Base-by-base conservation (phyloP, 768 basidiomycete genomes). In the Boletellus ananiceps region DNA sequence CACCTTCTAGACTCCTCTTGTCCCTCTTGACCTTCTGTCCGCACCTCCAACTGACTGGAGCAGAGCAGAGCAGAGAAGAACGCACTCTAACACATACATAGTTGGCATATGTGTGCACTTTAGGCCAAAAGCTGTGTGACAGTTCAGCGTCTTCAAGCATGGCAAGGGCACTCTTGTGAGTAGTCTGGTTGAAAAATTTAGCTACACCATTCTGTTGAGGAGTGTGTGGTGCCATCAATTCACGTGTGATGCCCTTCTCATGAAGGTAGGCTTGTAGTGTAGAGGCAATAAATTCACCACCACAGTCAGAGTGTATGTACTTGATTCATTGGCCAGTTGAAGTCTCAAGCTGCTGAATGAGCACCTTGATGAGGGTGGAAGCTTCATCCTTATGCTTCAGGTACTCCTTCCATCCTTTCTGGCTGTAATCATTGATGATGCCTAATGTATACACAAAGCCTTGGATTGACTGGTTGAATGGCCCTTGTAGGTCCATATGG, bases 101-200 rank as follows among this genome's bases (percentile, higher is more conserved):
- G 5, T 25, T 50, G 12, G 51, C 38, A 46, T 55, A 47, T 2
- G 47, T 16, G 12, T 52, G 40, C 1, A 50, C 57, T 13, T 58
- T 43, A 0, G 47, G 44, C 68, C 66, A 69, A 21, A 68, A 57
- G 0, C 46, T 38, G 4, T 54, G 40, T 0, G 59, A 56, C 4
- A 67, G 37, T 0, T 52, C 37, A 14, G 55, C 46, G 14, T 52
- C 59, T 19, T 59, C 51, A 2, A 67, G 52, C 52, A 64, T 61
- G 0, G 66, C 57, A 1, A 61, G 56, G 0, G 56, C 59, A 25
- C 51, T 44, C 12, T 67, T 57, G 12, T 61, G 46, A 1, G 61
- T 46, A 0, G 64, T 68, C 2, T 63, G 56, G 31, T 68, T 68
- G 9, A 63, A 57, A 0, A 59, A 37, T 38, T 46, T 6, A 4